Base-by-base conservation (phyloP, 1,139 yeast genomes). In the Sugiyamaella castrensis region DNA sequence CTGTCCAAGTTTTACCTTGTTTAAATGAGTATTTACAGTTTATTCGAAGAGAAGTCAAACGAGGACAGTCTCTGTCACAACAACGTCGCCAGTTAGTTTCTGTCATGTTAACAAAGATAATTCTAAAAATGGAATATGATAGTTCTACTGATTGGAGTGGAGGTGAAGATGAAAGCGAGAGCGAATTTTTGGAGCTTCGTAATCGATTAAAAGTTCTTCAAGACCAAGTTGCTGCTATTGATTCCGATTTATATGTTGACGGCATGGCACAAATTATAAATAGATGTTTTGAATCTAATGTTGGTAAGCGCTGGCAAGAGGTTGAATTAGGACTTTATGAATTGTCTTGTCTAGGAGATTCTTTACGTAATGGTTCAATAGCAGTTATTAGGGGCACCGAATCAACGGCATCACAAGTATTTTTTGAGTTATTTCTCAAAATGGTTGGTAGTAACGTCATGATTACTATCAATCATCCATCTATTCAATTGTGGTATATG, bases 241-340 rank as follows among this genome's bases (percentile, higher is more conserved):
- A 80, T 55, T 88, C 91, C 43, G 80, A 81, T 10, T 71, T 92
- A 42, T 89, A 84, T 61, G 69, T 87, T 46, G 87, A 84, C 38
- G 82, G 81, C 29, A 73, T 91, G 48, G 82, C 89, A 3, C 69
- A 74, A 29, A 80, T 86, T 42, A 84, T 92, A 40, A 77, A 80
- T 54, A 77, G 77, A 53, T 78, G 84, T 31, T 63, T 85, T 56
- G 53, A 63, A 12, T 29, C 40, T 8, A 31, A 44, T 13, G 30
- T 10, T 52, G 50, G 61, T 40, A 56, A 48, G 47, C 53, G 50
- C 55, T 91, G 98, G 98, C 79, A 87, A 60, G 80, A 79, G 35
- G 74, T 87, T 30, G 99, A 94, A 68, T 74, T 94, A 56, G 98
- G 97, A 1, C 71, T 94, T 44, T 89, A 74, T 63, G 94, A 91